phyloP scores from a whole-genome alignment of 805 yeast species.

The Candida argentea region DNA sequence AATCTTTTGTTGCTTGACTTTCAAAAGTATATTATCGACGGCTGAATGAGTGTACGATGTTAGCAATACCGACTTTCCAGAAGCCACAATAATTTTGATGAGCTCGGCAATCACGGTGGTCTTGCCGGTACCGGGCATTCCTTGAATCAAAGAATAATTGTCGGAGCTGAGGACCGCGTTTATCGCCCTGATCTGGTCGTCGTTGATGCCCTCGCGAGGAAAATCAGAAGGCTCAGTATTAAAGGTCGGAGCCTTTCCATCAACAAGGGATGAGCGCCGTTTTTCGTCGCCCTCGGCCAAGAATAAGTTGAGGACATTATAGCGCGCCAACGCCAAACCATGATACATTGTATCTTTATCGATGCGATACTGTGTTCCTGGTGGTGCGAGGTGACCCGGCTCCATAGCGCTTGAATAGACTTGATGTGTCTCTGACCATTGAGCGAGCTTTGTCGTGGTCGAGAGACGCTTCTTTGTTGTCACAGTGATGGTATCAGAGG shows the following conservation, averaged over 20 bases:
- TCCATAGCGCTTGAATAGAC: conserved; percentile 38
- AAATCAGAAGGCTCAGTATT: conserved; percentile 6
- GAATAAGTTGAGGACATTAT: conserved; percentile 63
- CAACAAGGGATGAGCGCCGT: conserved; percentile 43
- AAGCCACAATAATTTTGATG: conserved; percentile 47
- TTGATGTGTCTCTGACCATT: conserved; percentile 39
- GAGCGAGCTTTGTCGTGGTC: conserved; percentile 27
- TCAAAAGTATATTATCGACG: conserved; percentile 82
- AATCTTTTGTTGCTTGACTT: conserved; percentile 34
- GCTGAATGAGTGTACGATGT: conserved; percentile 94
- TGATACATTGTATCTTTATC: conserved; percentile 74
- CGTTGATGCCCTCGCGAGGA: conserved; percentile 35
- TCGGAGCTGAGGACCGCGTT: conserved; percentile 50
- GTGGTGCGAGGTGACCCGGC: background rate
- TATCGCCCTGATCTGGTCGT: conserved; percentile 65
- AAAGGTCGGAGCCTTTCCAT: conserved; percentile 38
- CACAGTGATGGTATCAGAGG: conserved; percentile 34
- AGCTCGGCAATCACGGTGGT: conserved; percentile 81
- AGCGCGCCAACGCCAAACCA: conserved; percentile 69
- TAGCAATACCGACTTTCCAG: conserved; percentile 59
- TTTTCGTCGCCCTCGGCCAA: conserved; percentile 36
- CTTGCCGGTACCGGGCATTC: conserved; percentile 98
- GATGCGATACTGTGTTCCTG: conserved; percentile 39
- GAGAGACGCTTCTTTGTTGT: conserved; percentile 42
- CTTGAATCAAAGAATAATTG: conserved; percentile 75